These are phyloP conservation scores for Phytophthora quininea DNA, from an alignment of 352 stramenopile genomes.

Conservation along the genomic window DNA sequence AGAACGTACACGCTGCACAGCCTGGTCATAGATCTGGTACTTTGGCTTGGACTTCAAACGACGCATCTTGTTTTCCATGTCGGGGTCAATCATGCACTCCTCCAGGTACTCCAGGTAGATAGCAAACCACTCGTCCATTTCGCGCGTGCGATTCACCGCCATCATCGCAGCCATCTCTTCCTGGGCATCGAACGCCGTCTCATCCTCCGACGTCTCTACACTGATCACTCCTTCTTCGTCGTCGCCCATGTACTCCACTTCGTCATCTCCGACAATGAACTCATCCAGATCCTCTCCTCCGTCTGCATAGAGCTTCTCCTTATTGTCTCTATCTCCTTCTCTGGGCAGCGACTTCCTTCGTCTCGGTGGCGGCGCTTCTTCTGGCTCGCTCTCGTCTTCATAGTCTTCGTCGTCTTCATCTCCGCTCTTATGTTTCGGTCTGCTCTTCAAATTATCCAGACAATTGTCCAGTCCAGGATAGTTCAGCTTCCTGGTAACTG, in stretches of 20 bases:
- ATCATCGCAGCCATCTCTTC: constrained; percentile 49
- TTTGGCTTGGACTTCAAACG: constrained; percentile 34
- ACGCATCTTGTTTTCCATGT: constrained; percentile 68
- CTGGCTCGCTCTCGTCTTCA: constrained; percentile 39
- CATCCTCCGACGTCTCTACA: constrained; percentile 55
- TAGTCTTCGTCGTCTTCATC: constrained; percentile 30
- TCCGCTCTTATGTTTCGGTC: constrained; percentile 23
- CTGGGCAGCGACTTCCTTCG: constrained; percentile 25
- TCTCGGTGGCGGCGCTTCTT: constrained; percentile 20
- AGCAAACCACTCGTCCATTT: constrained; percentile 80
- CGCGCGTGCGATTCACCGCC: constrained; percentile 52
- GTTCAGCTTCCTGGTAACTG: constrained; percentile 53
- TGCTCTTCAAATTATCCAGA: constrained; percentile 45
- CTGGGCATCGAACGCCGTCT: constrained; percentile 43
- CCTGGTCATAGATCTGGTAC: constrained; percentile 61
- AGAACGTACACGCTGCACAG: constrained; percentile 62
- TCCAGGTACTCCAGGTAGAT: constrained; percentile 88
- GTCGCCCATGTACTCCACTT: constrained; percentile 90
- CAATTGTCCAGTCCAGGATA: constrained; percentile 76
- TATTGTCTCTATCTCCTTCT: constrained; percentile 30
- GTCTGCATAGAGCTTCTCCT: constrained; percentile 51
- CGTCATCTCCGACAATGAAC: constrained; percentile 80
- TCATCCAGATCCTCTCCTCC: constrained; percentile 76
- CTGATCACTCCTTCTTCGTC: constrained; percentile 78
- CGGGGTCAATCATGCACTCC: constrained; percentile 63